Evolutionary conservation across 225 moss, liverwort and hornwort genomes (phyloP).

Genomic region (Physcomitrium patens): DNA sequence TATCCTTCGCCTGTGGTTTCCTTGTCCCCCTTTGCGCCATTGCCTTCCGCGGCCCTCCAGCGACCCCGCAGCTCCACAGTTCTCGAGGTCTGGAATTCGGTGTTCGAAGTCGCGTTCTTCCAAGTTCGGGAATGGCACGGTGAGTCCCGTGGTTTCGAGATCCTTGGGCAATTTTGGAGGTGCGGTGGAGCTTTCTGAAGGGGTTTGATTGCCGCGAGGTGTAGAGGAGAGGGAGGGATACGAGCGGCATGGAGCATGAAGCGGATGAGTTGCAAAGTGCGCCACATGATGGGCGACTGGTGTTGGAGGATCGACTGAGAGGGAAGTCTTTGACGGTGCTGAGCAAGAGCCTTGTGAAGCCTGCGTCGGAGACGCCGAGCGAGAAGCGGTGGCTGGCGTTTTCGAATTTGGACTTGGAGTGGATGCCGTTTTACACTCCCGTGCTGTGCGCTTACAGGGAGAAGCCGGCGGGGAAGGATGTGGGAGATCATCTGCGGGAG

Average conservation of each 20-base stretch:
- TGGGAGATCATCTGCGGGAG: constrained; percentile 25
- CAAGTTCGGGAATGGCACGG: too few relatives aligned
- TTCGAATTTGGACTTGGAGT: constrained; percentile 2
- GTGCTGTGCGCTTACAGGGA: constrained; percentile 35
- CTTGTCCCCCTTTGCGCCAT: too few relatives aligned
- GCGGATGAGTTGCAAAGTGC: not conserved
- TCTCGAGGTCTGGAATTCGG: too few relatives aligned
- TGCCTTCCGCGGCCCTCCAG: too few relatives aligned
- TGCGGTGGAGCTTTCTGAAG: not conserved
- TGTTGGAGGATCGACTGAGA: constrained; percentile 21
- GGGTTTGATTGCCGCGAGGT: not conserved
- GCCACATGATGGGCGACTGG: not conserved
- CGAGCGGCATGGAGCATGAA: not conserved
- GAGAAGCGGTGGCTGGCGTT: constrained; percentile 40
- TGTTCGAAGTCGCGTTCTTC: too few relatives aligned
- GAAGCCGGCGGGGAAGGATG: not conserved
- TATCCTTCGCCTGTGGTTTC: too few relatives aligned
- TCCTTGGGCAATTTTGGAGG: not conserved
- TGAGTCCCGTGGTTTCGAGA: too few relatives aligned
- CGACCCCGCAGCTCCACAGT: too few relatives aligned
- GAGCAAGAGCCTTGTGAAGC: constrained; percentile 33
- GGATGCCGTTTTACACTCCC: constrained; percentile 36
- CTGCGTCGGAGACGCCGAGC: constrained; percentile 28
- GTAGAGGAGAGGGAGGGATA: not conserved
- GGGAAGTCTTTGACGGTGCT: constrained; percentile 2